Conservation (phyloP, 106 monocot genomes). For the Alisma plantagoaquatica region DNA sequence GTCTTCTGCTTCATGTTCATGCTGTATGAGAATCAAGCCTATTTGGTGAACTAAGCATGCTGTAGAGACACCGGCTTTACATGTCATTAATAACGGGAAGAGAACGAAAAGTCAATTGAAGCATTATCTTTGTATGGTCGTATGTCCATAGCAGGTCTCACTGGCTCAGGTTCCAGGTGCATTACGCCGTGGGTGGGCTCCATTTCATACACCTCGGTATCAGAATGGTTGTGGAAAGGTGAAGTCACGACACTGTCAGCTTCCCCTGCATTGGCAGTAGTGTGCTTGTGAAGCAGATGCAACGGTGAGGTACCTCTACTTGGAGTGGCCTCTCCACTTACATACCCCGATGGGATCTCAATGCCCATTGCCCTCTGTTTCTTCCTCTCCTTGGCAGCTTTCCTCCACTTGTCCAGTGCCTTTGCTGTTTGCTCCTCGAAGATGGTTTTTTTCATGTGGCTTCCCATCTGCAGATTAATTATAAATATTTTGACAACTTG, state of each 20-base stretch:
- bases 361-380: slow-evolving; percentile 5
- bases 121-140: no score
- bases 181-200: slow-evolving; percentile 24
- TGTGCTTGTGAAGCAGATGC: slow-evolving; percentile 26
- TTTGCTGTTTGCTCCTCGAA: slow-evolving; percentile 37
- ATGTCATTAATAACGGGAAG: no score
- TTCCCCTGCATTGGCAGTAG: slow-evolving; percentile 13
- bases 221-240: slow-evolving; percentile 2
- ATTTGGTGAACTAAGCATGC: no score
- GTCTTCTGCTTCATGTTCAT: no score
- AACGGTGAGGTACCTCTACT: slow-evolving; percentile 16
- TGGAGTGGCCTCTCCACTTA: slow-evolving; percentile 21
- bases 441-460: slow-evolving; percentile 37
- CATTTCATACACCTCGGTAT: slow-evolving; percentile 10
- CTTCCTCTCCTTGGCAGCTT: slow-evolving; percentile 24
- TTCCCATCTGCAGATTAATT: slow-evolving; percentile 29
- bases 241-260: slow-evolving; percentile 16
- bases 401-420: slow-evolving; percentile 29
- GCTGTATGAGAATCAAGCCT: no score
- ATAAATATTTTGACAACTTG: no score
- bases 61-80: no score
- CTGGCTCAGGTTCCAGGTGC: no score
- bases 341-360: neutral
- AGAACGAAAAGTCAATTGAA: no score
- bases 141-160: no score